A percentile compares a stretch with the other conserved stretches of the same genome.
These are phyloP conservation scores for Globisporangium cederbergense DNA, from an alignment of 352 stramenopile species.

Conservation along the genomic window DNA sequence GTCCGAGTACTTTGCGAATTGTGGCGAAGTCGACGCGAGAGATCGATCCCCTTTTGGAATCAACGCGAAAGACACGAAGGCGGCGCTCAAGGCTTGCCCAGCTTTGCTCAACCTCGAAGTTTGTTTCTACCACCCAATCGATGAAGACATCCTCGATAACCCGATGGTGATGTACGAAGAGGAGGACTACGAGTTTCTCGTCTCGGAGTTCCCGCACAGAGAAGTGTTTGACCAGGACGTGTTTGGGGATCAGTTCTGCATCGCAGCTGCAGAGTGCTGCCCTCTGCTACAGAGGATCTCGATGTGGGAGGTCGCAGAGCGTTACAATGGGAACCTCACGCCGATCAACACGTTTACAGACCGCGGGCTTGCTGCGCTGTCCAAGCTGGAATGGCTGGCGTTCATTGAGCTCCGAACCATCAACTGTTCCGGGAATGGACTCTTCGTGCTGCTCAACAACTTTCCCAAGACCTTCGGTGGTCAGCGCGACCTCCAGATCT, in stretches of 20 bases:
- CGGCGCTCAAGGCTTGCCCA: conserved; percentile 32
- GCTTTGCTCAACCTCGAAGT: conserved; percentile 32
- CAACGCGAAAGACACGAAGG: conserved; percentile 25
- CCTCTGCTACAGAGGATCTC: conserved; percentile 28
- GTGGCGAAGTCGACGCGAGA: not conserved
- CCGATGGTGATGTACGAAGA: conserved; percentile 23
- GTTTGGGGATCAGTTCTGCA: conserved; percentile 41
- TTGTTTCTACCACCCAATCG: conserved; percentile 32
- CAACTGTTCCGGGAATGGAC: conserved; percentile 30
- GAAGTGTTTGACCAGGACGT: conserved; percentile 31
- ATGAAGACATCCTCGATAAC: conserved; percentile 23
- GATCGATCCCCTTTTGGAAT: conserved; percentile 20
- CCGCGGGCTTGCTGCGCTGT: conserved; percentile 23
- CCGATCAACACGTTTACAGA: conserved; percentile 37
- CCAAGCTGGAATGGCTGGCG: conserved; percentile 24
- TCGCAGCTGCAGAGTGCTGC: conserved; percentile 19
- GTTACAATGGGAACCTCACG: conserved; percentile 21
- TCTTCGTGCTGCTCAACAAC: conserved; percentile 34
- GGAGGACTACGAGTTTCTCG: conserved; percentile 22
- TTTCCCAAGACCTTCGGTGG: conserved; percentile 20
- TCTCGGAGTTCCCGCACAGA: conserved; percentile 19
- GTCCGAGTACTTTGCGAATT: conserved; percentile 27
- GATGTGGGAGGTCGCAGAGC: conserved; percentile 25
- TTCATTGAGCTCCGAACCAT: conserved; percentile 29
- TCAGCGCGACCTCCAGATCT: conserved; percentile 28